Evolutionary conservation across 2,329 filamentous ascomycete species (phyloP), one percentile per base, ranked within the genome.

Genomic region (Ophiocordyceps camponoti-floridani): DNA sequence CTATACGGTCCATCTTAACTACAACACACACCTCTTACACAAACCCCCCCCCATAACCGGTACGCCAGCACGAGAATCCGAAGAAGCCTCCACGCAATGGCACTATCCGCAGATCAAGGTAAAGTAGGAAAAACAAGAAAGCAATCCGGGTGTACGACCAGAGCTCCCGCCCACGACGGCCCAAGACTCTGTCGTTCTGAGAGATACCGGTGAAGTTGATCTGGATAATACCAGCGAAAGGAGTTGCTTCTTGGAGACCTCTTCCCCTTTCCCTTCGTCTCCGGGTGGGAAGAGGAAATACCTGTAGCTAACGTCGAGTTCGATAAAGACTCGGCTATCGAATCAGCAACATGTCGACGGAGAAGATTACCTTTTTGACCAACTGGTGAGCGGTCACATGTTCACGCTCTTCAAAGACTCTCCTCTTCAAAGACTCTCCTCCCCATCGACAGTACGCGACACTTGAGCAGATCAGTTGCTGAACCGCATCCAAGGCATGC

Each of bases 211-310:
- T 67, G 72, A 84, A 85, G 80, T 84, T 84, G 80, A 84, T 82
- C 79, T 82, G 78, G 77, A 79, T 80, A 83, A 84, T 83, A 72
- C 79, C 79, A 83, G 81, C 81, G 82, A 79, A 84, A 84, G 81
- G 77, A 84, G 75, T 79, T 84, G 81, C 81, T 81, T 80, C 75
- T 76, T 76, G 70, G 65, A 55, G 50, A 61, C 59, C 60, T 57
- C 47, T 47, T 49, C 61, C 59, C 60, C 56, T 47, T 46, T 19
- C 42, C 42, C 44, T 26, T 47, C 44, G 45, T 53, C 16, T 10
- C 11, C 28, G 4, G 14, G 9, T 33, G 26, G 4, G 53, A 57
- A 54, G 58, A 56, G 44, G 50, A 58, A 67, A 69, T 76, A 61
- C 76, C 67, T 56, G 52, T 49, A 51, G 23, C 23, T 23, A 5